phyloP scores from a whole-genome alignment of 352 stramenopile species.

The Globisporangium alternatum region DNA sequence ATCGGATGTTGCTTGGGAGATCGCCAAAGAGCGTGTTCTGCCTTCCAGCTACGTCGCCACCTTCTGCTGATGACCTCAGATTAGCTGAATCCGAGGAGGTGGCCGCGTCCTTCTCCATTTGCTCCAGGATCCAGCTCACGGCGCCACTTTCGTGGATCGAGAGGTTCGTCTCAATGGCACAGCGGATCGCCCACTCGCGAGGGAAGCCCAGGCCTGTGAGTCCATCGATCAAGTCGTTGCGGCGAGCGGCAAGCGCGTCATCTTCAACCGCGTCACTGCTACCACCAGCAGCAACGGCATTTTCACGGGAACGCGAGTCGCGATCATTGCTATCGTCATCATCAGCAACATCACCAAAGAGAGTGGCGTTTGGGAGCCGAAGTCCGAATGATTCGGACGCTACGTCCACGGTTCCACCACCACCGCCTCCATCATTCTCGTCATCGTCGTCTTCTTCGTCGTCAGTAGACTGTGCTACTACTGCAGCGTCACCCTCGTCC shows the following conservation, averaged over 20 bases:
- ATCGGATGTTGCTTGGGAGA: conserved; percentile 11
- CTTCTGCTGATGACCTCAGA: neutral
- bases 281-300: neutral
- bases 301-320: conserved; percentile 1
- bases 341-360: neutral
- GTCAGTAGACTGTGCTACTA: neutral
- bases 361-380: neutral
- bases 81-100: neutral
- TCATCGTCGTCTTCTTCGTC: conserved; percentile 4
- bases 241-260: neutral
- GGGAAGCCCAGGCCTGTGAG: conserved; percentile 85
- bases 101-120: conserved; percentile 76
- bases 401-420: neutral
- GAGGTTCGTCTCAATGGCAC: conserved; percentile 47
- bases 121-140: conserved; percentile 88
- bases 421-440: neutral
- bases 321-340: neutral
- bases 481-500: neutral
- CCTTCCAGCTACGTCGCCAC: neutral
- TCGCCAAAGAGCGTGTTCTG: conserved; percentile 3
- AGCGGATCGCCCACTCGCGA: conserved; percentile 68
- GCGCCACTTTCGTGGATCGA: conserved; percentile 59
- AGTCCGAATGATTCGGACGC: neutral
- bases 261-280: neutral
- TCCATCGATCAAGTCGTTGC: conserved; percentile 64